Conservation (phyloP, 2,329 filamentous ascomycete genomes). For the Clonostachys byssicola region DNA sequence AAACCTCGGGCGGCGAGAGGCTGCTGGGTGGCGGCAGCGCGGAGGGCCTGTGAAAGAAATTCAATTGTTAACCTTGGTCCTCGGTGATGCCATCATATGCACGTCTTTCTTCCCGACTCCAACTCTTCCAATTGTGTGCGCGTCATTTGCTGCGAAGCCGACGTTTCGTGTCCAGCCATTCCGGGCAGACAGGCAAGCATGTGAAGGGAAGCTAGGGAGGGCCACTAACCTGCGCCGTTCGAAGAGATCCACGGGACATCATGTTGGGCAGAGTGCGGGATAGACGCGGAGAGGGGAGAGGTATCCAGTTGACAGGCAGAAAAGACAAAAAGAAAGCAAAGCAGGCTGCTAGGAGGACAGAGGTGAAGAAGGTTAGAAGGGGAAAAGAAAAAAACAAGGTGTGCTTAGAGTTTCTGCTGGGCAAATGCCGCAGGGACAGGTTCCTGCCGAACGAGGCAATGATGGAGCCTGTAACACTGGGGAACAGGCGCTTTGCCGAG, state of each 20-base stretch:
- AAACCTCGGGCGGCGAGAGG: constrained; percentile 50
- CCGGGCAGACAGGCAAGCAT: neutral
- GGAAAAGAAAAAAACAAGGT: constrained; percentile 5
- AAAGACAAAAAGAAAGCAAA: constrained; percentile 8
- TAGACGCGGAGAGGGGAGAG: constrained; percentile 1
- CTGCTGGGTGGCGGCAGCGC: constrained; percentile 42
- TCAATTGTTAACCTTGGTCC: constrained; percentile 13
- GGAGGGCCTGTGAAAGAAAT: constrained; percentile 38
- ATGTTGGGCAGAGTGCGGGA: constrained; percentile 24
- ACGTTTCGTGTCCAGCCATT: neutral
- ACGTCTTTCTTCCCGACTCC: no score
- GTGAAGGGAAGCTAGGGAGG: neutral
- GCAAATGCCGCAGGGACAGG: neutral
- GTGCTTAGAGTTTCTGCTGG: constrained; percentile 1
- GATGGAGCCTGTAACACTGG: neutral
- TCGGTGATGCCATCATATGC: neutral
- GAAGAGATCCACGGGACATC: constrained; percentile 54
- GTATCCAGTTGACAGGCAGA: neutral
- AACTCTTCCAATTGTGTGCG: neutral
- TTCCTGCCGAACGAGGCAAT: neutral
- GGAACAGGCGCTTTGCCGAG: neutral
- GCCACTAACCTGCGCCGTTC: constrained; percentile 52
- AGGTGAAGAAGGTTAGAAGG: constrained; percentile 3
- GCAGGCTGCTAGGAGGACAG: neutral
- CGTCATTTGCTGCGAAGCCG: neutral